These are phyloP conservation scores for Megacollybia platyphylla DNA, from an alignment of 1,284 basidiomycete species.

Conservation along the genomic window DNA sequence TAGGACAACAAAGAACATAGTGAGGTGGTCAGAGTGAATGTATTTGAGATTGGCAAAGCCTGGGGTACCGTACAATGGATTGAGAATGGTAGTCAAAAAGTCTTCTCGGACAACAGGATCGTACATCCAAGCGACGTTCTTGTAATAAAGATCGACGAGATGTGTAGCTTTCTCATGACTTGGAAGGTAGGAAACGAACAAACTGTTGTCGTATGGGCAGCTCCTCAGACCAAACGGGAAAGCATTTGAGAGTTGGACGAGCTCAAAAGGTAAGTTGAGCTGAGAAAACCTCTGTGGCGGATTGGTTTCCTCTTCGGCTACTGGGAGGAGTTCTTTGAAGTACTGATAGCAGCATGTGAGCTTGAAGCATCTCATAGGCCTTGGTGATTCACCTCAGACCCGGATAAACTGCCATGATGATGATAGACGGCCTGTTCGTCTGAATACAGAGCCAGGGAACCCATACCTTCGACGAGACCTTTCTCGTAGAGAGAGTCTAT, in stretches of 20 bases:
- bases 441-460: slow-evolving; percentile 28
- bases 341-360: slow-evolving; percentile 17
- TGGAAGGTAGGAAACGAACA: slow-evolving; percentile 29
- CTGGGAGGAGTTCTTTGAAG: slow-evolving; percentile 26
- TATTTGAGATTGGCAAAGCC: slow-evolving; percentile 17
- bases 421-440: slow-evolving; percentile 34
- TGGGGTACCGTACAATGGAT: slow-evolving; percentile 25
- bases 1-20: slow-evolving; percentile 36
- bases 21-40: slow-evolving; percentile 31
- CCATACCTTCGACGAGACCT: slow-evolving; percentile 19
- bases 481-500: slow-evolving; percentile 10
- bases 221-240: slow-evolving; percentile 35
- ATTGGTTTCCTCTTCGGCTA: slow-evolving; percentile 12
- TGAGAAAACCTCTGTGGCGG: slow-evolving; percentile 10
- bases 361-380: background rate
- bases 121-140: slow-evolving; percentile 35
- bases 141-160: slow-evolving; percentile 27
- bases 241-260: slow-evolving; percentile 29
- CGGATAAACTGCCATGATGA: slow-evolving; percentile 34
- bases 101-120: slow-evolving; percentile 25
- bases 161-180: slow-evolving; percentile 21
- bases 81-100: slow-evolving; percentile 22
- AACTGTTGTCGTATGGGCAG: slow-evolving; percentile 19
- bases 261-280: slow-evolving; percentile 25
- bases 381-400: slow-evolving; percentile 25